These are phyloP conservation scores for Pseudogymnoascus sp. DNA, from an alignment of 2,329 filamentous ascomycete genomes.

Conservation along the genomic window DNA sequence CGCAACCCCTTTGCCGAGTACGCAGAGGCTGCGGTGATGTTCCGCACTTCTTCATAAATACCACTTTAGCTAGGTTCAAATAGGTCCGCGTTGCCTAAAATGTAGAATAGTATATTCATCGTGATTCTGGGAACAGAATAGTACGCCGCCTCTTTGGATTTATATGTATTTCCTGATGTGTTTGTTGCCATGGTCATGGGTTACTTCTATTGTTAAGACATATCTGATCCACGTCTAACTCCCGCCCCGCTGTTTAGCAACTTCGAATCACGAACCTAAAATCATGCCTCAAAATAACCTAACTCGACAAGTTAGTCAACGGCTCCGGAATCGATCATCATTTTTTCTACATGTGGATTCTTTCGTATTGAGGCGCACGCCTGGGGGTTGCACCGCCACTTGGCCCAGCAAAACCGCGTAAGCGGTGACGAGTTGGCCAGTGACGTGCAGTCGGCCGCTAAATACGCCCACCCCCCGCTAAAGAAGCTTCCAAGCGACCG, in stretches of 20 bases:
- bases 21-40: background rate
- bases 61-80: background rate
- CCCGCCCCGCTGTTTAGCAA: background rate
- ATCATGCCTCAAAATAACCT: background rate
- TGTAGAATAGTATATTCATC: background rate
- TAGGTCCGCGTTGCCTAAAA: background rate
- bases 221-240: background rate
- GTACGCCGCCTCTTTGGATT: background rate
- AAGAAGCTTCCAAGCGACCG: slow-evolving; percentile 10
- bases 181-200: background rate
- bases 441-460: slow-evolving; percentile 9
- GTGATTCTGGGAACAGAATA: background rate
- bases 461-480: slow-evolving; percentile 5
- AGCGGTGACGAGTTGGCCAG: slow-evolving; percentile 6
- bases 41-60: background rate
- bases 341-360: background rate
- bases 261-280: background rate
- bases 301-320: background rate
- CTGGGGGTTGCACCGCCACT: slow-evolving; percentile 1
- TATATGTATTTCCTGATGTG: background rate
- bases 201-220: background rate
- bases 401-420: slow-evolving; percentile 3
- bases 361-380: background rate
- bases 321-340: background rate
- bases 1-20: no score